Percentiles rank a stretch among this genome's conserved stretches.
Conservation (phyloP, 495 filamentous ascomycete species). For the Tuber aestivum region DNA sequence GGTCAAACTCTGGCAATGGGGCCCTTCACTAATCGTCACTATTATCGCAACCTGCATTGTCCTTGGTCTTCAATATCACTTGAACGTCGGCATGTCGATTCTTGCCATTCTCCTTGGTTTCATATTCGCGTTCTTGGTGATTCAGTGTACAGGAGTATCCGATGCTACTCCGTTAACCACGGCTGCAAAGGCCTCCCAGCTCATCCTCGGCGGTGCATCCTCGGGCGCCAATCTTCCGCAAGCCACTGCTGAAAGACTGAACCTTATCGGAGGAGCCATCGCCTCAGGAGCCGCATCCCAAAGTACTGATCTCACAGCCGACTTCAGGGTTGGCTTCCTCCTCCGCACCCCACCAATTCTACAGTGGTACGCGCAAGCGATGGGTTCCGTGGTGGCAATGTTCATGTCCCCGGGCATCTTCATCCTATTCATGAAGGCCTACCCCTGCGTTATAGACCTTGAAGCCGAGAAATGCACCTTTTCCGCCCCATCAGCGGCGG, state of each 20-base stretch:
- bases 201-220: conserved; percentile 60
- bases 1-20: conserved; percentile 61
- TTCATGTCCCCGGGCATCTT: conserved; percentile 61
- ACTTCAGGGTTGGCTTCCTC: conserved; percentile 61
- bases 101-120: conserved; percentile 59
- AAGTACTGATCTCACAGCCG: conserved; percentile 51
- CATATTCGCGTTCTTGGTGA: conserved; percentile 63
- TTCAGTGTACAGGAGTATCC: conserved; percentile 59
- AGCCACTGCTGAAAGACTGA: conserved; percentile 53
- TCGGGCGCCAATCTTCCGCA: conserved; percentile 48
- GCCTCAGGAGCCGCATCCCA: conserved; percentile 56
- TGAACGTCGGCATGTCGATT: conserved; percentile 56
- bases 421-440: conserved; percentile 57
- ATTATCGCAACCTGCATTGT: conserved; percentile 55
- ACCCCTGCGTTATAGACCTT: conserved; percentile 57
- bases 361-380: conserved; percentile 59
- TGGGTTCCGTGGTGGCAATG: conserved; percentile 57
- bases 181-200: conserved; percentile 61
- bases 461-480: conserved; percentile 50
- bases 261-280: conserved; percentile 58
- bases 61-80: conserved; percentile 56
- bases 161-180: conserved; percentile 61
- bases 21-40: conserved; percentile 49
- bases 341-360: conserved; percentile 57
- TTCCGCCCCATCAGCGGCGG: conserved; percentile 56